Evolutionary conservation across 305 asterid genomes (phyloP), one percentile per base, ranked within the genome.

Genomic region (Salvia sclarea): DNA sequence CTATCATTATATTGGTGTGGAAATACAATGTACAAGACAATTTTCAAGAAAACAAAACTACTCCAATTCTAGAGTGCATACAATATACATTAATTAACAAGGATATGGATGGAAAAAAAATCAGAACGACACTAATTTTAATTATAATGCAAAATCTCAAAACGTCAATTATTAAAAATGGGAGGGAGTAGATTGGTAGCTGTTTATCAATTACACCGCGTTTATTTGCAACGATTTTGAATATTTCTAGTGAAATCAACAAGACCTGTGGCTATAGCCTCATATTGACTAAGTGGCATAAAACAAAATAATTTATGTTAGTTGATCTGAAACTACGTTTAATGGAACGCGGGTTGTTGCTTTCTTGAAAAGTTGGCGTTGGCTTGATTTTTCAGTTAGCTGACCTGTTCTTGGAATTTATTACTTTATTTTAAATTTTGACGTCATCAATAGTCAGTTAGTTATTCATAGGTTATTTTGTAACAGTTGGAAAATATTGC

Each of bases 321-420:
- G 49, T 59, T 21, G 8, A 49, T 48, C 8, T 25, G 33, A 66
- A 59, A 65, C 21, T 47, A 53, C 22, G 49, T 30, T 37, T 40
- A 22, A 8, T 11, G 31, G 21, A 52, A 50, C 71, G 18, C 47
- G 50, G 12, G 21, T 4, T 68, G 47, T 61, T 47, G 62, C 70
- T 66, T 66, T 74, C 64, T 60, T 56, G 62, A 30, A 56, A 56
- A 56, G 62, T 54, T 13, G 40, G 40, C n/a, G 3, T 43, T 47
- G 43, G 9, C 44, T 24, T 52, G 25, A 40, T 24, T 40, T 67
- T 67, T 16, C 22, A 21, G 18, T 48, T 50, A 9, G 56, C 31
- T 4, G 67, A 44, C 30, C 16, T 62, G 2, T 38, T 37, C 61
- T 21, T 65, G 20, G 33, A 13, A n/a, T n/a, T n/a, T n/a, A n/a